Evolutionary conservation across 257 asterid genomes (phyloP).

Genomic region (Galeopsis tetrahit): DNA sequence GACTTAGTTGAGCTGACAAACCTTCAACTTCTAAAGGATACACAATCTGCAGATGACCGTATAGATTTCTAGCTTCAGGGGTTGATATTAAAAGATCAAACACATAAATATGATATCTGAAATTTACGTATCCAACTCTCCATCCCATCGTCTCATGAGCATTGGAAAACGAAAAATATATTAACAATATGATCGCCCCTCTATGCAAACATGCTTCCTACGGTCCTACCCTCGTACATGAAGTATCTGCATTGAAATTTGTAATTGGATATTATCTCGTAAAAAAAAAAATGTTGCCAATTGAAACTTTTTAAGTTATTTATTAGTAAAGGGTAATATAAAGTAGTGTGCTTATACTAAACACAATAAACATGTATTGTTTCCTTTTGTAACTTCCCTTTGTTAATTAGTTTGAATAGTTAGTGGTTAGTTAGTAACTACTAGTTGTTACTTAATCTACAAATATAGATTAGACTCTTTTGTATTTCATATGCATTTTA

Average conservation of each 20-base stretch:
- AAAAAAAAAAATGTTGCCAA: too few species aligned
- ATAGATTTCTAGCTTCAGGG: not conserved
- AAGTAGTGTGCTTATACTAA: too few species aligned
- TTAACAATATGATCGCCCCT: constrained; percentile 84
- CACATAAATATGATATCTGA: not conserved
- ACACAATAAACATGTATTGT: too few species aligned
- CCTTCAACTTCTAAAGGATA: constrained; percentile 88
- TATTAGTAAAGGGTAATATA: too few species aligned
- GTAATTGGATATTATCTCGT: too few species aligned
- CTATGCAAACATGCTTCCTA: constrained; percentile 77
- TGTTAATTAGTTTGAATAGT: too few species aligned
- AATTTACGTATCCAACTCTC: constrained; percentile 99
- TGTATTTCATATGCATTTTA: too few species aligned
- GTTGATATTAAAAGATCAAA: not conserved
- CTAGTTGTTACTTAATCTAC: too few species aligned
- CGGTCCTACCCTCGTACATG: constrained; percentile 94
- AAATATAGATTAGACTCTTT: too few species aligned
- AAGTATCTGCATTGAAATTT: constrained; percentile 70
- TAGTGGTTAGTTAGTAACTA: too few species aligned
- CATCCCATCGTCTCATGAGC: constrained; percentile 99
- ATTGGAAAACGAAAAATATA: constrained; percentile 89
- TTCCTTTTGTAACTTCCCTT: too few species aligned
- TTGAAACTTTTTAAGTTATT: too few species aligned
- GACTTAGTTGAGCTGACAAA: constrained; percentile 74
- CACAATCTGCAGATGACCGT: constrained; percentile 64